These are phyloP conservation scores for Wickerhamomyces queroliae DNA, from an alignment of 805 yeast species.

Conservation along the genomic window DNA sequence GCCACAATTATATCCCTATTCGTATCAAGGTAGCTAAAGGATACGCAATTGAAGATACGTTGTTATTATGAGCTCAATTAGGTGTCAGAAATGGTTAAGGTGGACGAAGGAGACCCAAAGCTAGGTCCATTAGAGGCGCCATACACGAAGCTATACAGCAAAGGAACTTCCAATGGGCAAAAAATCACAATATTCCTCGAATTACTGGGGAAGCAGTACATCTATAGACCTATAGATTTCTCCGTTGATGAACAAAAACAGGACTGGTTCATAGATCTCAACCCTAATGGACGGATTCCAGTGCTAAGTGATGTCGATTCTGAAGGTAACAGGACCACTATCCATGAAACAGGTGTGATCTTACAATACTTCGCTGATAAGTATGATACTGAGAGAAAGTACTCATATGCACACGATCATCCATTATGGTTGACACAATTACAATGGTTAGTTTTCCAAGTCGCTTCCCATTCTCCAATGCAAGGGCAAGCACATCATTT, in stretches of 20 bases:
- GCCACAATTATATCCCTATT: too few relatives aligned
- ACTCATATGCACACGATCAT: conserved; percentile 28
- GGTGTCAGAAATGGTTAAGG: neutral
- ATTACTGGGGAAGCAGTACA: conserved; percentile 24
- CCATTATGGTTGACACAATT: conserved; percentile 40
- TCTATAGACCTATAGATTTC: conserved; percentile 33
- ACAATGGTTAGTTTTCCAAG: conserved; percentile 49
- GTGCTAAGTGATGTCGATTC: conserved; percentile 31
- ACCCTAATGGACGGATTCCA: conserved; percentile 60
- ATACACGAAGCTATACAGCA: conserved; percentile 34
- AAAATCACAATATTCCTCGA: conserved; percentile 30
- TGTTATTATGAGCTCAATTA: neutral
- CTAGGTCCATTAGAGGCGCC: conserved; percentile 25
- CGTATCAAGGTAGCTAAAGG: too few relatives aligned
- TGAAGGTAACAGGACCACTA: conserved; percentile 33
- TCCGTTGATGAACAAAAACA: conserved; percentile 40
- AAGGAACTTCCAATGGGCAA: conserved; percentile 32
- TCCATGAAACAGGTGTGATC: conserved; percentile 57
- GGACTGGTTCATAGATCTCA: conserved; percentile 45
- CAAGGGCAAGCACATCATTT: conserved; percentile 46
- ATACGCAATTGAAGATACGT: neutral
- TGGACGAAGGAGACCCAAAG: conserved; percentile 13
- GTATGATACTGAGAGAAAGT: conserved; percentile 45
- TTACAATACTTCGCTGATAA: conserved; percentile 49
- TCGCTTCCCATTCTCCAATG: conserved; percentile 52